phyloP scores from a whole-genome alignment of 805 yeast genomes.

The Suhomyces sp. region DNA sequence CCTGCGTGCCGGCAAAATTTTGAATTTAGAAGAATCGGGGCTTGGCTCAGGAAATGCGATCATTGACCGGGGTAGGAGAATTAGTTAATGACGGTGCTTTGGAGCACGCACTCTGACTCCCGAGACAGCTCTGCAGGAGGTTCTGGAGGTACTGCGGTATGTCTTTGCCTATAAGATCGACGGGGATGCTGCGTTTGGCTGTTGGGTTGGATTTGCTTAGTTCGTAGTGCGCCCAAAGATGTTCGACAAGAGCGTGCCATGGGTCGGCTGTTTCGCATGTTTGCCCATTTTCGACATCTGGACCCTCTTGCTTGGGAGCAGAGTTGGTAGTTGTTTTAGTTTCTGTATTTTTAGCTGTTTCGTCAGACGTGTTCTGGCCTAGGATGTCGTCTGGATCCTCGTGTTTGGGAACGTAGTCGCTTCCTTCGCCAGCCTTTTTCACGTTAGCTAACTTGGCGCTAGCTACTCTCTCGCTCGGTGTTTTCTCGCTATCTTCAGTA shows the following conservation, averaged over 20 bases:
- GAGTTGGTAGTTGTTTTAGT: neutral
- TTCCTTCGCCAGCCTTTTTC: neutral
- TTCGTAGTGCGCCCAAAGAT: slow-evolving; percentile 30
- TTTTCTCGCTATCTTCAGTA: neutral
- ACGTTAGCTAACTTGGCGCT: neutral
- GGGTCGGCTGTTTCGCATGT: neutral
- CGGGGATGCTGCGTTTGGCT: slow-evolving; percentile 36
- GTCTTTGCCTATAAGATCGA: slow-evolving; percentile 27
- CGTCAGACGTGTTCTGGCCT: neutral
- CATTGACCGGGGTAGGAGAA: too few relatives aligned
- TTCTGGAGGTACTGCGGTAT: slow-evolving; percentile 16
- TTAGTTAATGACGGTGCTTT: neutral
- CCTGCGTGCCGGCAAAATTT: too few relatives aligned
- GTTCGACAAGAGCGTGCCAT: slow-evolving; percentile 16
- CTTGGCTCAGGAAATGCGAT: neutral
- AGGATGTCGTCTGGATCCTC: neutral
- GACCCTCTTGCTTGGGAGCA: neutral
- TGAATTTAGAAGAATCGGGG: neutral
- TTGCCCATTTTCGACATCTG: neutral
- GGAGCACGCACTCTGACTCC: slow-evolving; percentile 11
- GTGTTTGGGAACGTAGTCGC: neutral
- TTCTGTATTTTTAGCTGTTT: neutral
- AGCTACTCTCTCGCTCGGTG: neutral
- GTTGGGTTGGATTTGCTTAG: slow-evolving; percentile 28
- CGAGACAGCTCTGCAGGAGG: slow-evolving; percentile 2